Base-by-base conservation (phyloP, 2,329 filamentous ascomycete genomes). In the Ciborinia camelliae region DNA sequence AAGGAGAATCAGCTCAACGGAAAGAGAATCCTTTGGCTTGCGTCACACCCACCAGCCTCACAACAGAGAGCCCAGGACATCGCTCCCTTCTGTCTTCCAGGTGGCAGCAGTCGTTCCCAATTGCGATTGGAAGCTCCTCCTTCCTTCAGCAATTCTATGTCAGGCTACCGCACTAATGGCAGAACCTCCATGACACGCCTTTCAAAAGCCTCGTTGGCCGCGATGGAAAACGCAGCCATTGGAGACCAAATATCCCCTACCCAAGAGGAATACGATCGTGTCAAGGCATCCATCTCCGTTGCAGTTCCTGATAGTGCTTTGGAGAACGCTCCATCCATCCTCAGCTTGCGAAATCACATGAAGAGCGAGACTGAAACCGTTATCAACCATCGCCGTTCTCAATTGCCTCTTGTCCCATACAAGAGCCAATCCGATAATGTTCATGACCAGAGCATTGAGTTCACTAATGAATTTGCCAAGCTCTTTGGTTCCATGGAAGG, bases 1-100 rank as follows among this genome's bases (percentile, higher is more conserved):
- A 64, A 64, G 12, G 62, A 64, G 4, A 58, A 64, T 3, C 62
- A 64, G 8, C 26, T 64, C 0, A 64, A 64, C 12, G 62, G 62
- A 35, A 64, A 64, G 52, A 28, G 62, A 20, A 37, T 64, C 1
- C 47, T 64, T 10, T 64, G 62, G 62, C 39, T 64, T 18, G 62
- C 62, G 15, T 64, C 62, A 1, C 62, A 64, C 32, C 62, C 62
- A n/a, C 30, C 62, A 3, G 55, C 53, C 15, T 58, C 62, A 0
- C 62, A 64, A 12, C 53, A 51, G 6, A 59, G 55, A 39, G 26
- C 37, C 5, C 23, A 35, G 32, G 45, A 64, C 15, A 32, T 35
- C 2, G 32, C 51, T 32, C 43, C 47, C 3, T 50, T 52, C 3
- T 20, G 4, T 6, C 58, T 61, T 26, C 58, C 53, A 35, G 35